A percentile compares a stretch with the other conserved stretches of the same genome.
Conservation (phyloP, 768 basidiomycete species). For the Trametes maxima region DNA sequence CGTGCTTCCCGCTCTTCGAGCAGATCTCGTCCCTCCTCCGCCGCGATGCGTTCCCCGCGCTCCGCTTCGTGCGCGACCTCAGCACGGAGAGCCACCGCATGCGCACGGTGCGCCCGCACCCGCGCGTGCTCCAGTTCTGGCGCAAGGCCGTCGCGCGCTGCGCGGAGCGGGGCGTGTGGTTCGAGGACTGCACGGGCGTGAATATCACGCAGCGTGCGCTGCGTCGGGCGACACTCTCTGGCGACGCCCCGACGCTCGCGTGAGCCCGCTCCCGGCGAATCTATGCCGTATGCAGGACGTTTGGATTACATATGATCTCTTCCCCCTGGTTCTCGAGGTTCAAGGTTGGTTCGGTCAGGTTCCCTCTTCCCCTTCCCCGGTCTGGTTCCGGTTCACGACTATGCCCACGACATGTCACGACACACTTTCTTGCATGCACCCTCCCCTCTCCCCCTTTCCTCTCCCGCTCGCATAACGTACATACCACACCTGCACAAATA, state of each 20-base stretch:
- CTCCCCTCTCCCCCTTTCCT: not conserved
- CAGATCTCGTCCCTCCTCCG: constrained; percentile 64
- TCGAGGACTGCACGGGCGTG: constrained; percentile 65
- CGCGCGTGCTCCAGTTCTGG: constrained; percentile 46
- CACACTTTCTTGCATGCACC: not conserved
- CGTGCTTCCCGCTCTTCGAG: constrained; percentile 66
- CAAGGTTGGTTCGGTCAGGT: too few species aligned
- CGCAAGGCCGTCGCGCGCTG: constrained; percentile 45
- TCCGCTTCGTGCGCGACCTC: constrained; percentile 66
- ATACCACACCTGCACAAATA: not conserved
- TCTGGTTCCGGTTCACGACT: not conserved
- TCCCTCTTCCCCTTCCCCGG: not conserved
- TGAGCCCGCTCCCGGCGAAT: not conserved
- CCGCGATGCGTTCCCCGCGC: constrained; percentile 59
- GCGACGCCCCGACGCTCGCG: not conserved
- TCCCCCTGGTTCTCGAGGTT: too few species aligned
- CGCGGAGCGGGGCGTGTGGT: constrained; percentile 55
- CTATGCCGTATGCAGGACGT: not conserved
- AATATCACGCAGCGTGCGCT: constrained; percentile 54
- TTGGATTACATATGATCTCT: not conserved
- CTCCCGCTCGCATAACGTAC: not conserved
- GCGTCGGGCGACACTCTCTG: constrained; percentile 33
- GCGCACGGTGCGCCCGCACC: constrained; percentile 43
- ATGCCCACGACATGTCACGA: constrained; percentile 3
- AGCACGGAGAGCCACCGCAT: constrained; percentile 59